These are phyloP conservation scores for Aspergillus fumigatus DNA, from an alignment of 2,329 filamentous ascomycete species.

Conservation along the genomic window DNA sequence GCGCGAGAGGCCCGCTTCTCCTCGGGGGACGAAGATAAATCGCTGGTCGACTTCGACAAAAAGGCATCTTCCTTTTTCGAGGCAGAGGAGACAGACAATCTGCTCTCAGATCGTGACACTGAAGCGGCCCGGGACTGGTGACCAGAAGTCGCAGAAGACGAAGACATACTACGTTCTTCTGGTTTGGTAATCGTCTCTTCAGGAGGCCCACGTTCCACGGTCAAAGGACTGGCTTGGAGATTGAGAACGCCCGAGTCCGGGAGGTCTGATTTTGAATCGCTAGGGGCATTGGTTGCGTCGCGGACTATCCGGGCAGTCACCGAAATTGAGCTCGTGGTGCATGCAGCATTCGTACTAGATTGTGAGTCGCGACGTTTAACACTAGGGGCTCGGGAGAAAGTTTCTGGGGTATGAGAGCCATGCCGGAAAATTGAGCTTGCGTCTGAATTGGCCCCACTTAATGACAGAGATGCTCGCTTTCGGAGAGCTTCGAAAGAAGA, in stretches of 20 bases:
- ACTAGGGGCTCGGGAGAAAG: constrained; percentile 28
- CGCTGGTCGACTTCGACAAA: constrained; percentile 26
- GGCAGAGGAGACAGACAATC: constrained; percentile 36
- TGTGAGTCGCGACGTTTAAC: constrained; percentile 27
- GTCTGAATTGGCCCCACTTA: constrained; percentile 23
- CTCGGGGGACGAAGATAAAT: constrained; percentile 35
- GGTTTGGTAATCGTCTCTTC: constrained; percentile 18
- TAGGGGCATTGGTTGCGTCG: constrained; percentile 47
- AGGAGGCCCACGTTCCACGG: constrained; percentile 57
- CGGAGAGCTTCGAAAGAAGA: constrained; percentile 52
- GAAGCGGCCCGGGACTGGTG: constrained; percentile 35
- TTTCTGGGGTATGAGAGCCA: constrained; percentile 24
- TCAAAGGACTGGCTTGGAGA: constrained; percentile 53
- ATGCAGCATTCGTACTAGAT: constrained; percentile 18
- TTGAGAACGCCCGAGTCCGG: constrained; percentile 36
- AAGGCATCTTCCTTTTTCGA: constrained; percentile 33
- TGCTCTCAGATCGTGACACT: constrained; percentile 37
- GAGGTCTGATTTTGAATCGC: constrained; percentile 21
- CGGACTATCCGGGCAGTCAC: constrained; percentile 81
- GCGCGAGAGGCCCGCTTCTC: constrained; percentile 54
- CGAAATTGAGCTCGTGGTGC: constrained; percentile 67
- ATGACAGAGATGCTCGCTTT: constrained; percentile 38
- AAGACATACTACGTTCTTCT: constrained; percentile 35
- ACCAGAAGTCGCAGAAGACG: constrained; percentile 37
- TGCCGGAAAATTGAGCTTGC: constrained; percentile 20